These are phyloP conservation scores for Diaporthe amygdali DNA, from an alignment of 2,329 filamentous ascomycete species.

Conservation along the genomic window DNA sequence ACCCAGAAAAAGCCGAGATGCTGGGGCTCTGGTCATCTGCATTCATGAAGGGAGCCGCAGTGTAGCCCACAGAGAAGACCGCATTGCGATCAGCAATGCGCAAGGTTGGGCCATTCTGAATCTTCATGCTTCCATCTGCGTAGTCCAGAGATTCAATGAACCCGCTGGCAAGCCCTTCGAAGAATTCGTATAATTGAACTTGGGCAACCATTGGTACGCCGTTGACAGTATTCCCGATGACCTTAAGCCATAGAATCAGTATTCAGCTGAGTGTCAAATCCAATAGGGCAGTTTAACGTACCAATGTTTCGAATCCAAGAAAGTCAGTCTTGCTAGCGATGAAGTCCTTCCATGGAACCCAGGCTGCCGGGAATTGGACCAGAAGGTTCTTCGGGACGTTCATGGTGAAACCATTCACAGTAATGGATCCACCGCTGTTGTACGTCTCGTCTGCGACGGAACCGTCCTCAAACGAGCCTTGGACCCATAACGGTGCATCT, in stretches of 20 bases:
- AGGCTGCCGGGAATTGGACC: conserved; percentile 52
- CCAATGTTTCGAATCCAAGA: conserved; percentile 41
- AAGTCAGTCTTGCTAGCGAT: conserved; percentile 36
- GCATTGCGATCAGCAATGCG: conserved; percentile 52
- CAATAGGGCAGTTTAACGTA: conserved; percentile 23
- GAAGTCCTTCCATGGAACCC: conserved; percentile 48
- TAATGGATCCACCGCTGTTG: conserved; percentile 52
- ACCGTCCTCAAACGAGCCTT: conserved; percentile 39
- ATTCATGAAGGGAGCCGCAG: conserved; percentile 45
- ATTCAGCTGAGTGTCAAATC: background rate
- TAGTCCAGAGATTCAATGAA: conserved; percentile 41
- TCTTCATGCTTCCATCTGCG: conserved; percentile 39
- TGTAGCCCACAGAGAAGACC: conserved; percentile 46
- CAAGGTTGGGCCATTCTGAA: conserved; percentile 37
- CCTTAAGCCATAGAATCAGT: conserved; percentile 28
- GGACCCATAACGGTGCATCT: conserved; percentile 38
- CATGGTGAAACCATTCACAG: conserved; percentile 50
- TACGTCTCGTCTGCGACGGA: conserved; percentile 38
- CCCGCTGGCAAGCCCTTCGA: conserved; percentile 41
- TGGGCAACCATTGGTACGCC: conserved; percentile 39
- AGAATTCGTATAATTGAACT: conserved; percentile 40
- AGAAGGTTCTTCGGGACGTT: conserved; percentile 54
- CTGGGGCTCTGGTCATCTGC: conserved; percentile 54
- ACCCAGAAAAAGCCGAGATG: conserved; percentile 53
- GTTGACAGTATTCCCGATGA: conserved; percentile 42